Percentiles rank a stretch among this genome's conserved stretches.
Evolutionary conservation across 306 rosid genomes (phyloP).

Genomic region (Cicer bijugum): DNA sequence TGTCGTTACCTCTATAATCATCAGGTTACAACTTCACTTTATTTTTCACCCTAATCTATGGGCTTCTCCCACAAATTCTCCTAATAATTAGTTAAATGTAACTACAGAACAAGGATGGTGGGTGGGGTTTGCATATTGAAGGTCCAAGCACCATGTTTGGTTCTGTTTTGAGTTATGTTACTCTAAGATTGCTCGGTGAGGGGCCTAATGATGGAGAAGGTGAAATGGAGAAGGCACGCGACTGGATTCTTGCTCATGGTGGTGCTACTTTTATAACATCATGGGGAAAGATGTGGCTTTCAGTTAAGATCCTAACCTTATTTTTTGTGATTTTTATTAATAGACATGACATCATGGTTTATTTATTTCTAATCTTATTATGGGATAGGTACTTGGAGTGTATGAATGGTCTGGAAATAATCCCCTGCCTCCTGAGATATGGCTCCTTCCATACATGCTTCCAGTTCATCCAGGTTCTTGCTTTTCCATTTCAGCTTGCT

Average conservation of each 20-base stretch:
- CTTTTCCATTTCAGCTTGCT: constrained; percentile 36
- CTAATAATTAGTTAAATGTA: constrained; percentile 40
- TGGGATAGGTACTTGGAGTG: constrained; percentile 75
- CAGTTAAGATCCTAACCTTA: constrained; percentile 60
- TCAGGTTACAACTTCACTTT: constrained; percentile 59
- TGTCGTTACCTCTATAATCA: constrained; percentile 81
- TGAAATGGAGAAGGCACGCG: constrained; percentile 62
- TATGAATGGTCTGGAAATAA: constrained; percentile 95
- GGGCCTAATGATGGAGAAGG: constrained; percentile 77
- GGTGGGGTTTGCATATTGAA: constrained; percentile 93
- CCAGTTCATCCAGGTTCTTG: constrained; percentile 86
- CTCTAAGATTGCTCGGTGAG: constrained; percentile 84
- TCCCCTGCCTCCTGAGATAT: constrained; percentile 92
- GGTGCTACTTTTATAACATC: constrained; percentile 79
- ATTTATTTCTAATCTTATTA: constrained; percentile 34
- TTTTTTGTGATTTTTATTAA: constrained; percentile 29
- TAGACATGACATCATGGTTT: constrained; percentile 18
- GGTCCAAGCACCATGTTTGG: constrained; percentile 97
- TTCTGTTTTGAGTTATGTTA: constrained; percentile 65
- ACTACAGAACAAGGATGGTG: constrained; percentile 88
- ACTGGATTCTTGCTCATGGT: constrained; percentile 84
- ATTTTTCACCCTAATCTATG: constrained; percentile 25
- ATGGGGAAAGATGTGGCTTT: constrained; percentile 98
- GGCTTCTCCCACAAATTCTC: neutral
- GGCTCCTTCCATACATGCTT: constrained; percentile 82